Evolutionary conservation across 192 early-diverging fungal genomes (phyloP).

Genomic region (Linnemannia hyalina): DNA sequence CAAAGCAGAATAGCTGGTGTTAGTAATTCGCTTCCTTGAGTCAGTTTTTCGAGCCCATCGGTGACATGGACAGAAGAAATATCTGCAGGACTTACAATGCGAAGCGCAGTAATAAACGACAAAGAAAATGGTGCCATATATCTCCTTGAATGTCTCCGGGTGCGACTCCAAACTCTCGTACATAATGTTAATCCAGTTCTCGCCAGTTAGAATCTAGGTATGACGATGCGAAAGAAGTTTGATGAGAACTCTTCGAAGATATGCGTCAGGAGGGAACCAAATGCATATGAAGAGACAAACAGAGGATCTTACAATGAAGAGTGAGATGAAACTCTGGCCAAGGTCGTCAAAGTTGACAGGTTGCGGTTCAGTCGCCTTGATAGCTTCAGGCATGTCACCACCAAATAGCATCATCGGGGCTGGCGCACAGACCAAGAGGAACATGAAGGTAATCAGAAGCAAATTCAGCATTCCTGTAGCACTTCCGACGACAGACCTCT

Average conservation of each 20-base stretch:
- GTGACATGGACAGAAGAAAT: not conserved
- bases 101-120: slow-evolving; percentile 68
- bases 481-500: slow-evolving; percentile 66
- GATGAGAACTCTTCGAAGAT: not conserved
- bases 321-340: slow-evolving; percentile 64
- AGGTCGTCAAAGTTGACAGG: slow-evolving; percentile 60
- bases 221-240: not conserved
- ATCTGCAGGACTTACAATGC: slow-evolving; percentile 61
- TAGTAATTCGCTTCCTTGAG: not conserved
- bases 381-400: slow-evolving; percentile 32
- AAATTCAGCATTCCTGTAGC: slow-evolving; percentile 70
- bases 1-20: not conserved
- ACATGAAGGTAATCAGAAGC: slow-evolving; percentile 59
- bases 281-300: too few species aligned
- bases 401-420: slow-evolving; percentile 53
- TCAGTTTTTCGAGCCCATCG: not conserved
- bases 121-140: slow-evolving; percentile 61
- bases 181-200: slow-evolving; percentile 70
- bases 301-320: slow-evolving; percentile 62
- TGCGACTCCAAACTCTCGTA: slow-evolving; percentile 60
- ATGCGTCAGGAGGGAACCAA: too few species aligned
- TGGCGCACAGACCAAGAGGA: slow-evolving; percentile 47
- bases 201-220: slow-evolving; percentile 67
- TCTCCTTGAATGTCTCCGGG: slow-evolving; percentile 40
- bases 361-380: slow-evolving; percentile 20